Base-by-base conservation (phyloP, 2,329 filamentous ascomycete species). In the Diaporthe sp. region DNA sequence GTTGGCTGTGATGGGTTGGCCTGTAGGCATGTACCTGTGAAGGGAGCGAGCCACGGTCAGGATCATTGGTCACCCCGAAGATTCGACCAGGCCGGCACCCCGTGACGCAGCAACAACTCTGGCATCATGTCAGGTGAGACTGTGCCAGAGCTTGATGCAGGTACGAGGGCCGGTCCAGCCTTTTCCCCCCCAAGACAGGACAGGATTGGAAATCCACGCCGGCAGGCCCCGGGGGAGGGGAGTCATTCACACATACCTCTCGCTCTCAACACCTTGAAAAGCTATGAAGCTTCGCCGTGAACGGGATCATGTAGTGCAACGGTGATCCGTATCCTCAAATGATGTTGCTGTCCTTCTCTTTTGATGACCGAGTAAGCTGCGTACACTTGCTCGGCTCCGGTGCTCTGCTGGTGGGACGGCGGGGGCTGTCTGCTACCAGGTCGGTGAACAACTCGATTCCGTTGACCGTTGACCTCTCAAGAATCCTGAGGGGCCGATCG, bases 11-110 rank as follows among this genome's bases (percentile, higher is more conserved):
- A 83, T 82, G 80, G 78, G 82, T 78, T 81, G 77, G 79, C 79
- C 82, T 81, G 79, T 80, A 83, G 85, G 85, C 83, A 86, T 85
- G 83, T 84, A 85, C 83, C 85, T 87, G 82, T 81, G 80, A 82
- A 81, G 81, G 80, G 80, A 79, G 78, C 77, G 62, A 44, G 79
- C 80, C 78, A 81, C 79, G 81, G 71, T 73, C 34, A 73, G 67
- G 77, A 70, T 75, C 53, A 70, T 42, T 58, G 49, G 37, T 25
- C 53, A 39, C 19, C 12, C 72, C 57, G 37, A 51, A 49, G n/a
- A 57, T 31, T 44, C 8, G 22, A 28, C 39, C 22, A 57, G 22
- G 34, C 62, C 62, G 62, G 34, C 51, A 55, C 39, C n/a, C 46
- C n/a, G 49, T 53, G 46, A 51, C 72, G 58, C 46, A 67, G 60